Base-by-base conservation (phyloP, 1,139 yeast genomes). In the Kluyveromyces marxianus region DNA sequence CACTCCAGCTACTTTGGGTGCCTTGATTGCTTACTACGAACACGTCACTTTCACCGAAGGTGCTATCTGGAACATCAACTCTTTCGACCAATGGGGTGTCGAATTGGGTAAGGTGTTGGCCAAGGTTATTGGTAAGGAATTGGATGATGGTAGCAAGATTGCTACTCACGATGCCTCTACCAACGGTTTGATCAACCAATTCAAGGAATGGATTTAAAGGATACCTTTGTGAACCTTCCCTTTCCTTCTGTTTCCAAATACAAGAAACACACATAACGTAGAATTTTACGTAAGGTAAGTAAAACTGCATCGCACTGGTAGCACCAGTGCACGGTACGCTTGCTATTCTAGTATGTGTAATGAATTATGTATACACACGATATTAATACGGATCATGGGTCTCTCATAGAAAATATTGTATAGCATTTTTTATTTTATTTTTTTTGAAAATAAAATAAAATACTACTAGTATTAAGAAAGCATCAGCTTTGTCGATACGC, bases 81-180 rank as follows among this genome's bases (percentile, higher is more conserved):
- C 97, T 21, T 92, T 88, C 66, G 98, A 92, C 75, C 98, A 92
- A 77, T 92, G 97, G 96, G 98, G 98, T 71, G 98, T 92, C 62
- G 98, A 92, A 75, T 84, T 92, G 62, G 98, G 98, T 68, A 92
- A 92, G 76, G 95, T 85, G 46, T 80, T 92, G 66, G 98, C 98
- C 65, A 92, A 92, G 82, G 95, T 77, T 53, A 92, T 92, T 65
- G 94, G 95, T 59, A 77, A 78, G 60, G 96, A 92, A 72, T 81
- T 92, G 66, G 82, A 83, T 55, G 80, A 76, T 64, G 63, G 71
- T 46, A 66, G 69, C 42, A 70, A 72, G 43, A 82, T 86, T 49
- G 63, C 71, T 38, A 64, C 80, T 50, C 98, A 92, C 69, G 98
- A 92, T 66, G 82, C 83, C 37, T 86, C 96, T 45, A 92, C 98